Base-by-base conservation (phyloP, 371 early-diverging fungal species). In the Mortierella sp. region DNA sequence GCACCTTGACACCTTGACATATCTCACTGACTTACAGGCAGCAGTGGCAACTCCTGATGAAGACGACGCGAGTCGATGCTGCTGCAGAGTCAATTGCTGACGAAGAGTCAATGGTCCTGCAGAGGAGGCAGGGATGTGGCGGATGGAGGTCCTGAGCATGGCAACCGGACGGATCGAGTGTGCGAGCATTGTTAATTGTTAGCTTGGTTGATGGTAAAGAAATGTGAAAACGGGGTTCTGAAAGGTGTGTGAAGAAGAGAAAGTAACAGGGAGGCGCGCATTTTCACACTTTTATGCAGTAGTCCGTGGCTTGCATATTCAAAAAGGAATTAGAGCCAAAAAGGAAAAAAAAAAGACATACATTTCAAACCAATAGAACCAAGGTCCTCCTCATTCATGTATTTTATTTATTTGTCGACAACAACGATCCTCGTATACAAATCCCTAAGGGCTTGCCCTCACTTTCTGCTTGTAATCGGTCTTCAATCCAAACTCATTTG, bases 71-170 rank as follows among this genome's bases (percentile, higher is more conserved):
- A 68, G 38, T 34, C 68, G 38, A 10, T 38, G 38, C 24, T 68
- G 38, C 44, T 68, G 38, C 8, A 24, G 68, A 3, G 38, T 24
- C 24, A 7, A 38, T 21, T 68, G 68, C 34, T 68, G 68, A 42
- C 68, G 68, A 42, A 65, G 10, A 9, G 42, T 34, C 24, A 38
- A 38, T 42, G 68, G 68, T 21, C 68, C 68, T 21, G 38, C 68
- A 42, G 68, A 38, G 24, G 44, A 38, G 10, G 68, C 21, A 21
- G 68, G 68, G 44, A 68, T 38, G 10, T 68, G 68, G 42, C 42
- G 42, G 68, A 68, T 42, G 21, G 68, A 38, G 68, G 42, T 68
- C 68, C 68, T 68, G 68, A 68, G 68, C 68, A 68, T 68, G 68
- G 68, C 68, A 10, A 68, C 68, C 42, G 68, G 68, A 42, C 68